Base-by-base conservation (phyloP, 225 moss, liverwort and hornwort genomes). In the Ulota crispa region DNA sequence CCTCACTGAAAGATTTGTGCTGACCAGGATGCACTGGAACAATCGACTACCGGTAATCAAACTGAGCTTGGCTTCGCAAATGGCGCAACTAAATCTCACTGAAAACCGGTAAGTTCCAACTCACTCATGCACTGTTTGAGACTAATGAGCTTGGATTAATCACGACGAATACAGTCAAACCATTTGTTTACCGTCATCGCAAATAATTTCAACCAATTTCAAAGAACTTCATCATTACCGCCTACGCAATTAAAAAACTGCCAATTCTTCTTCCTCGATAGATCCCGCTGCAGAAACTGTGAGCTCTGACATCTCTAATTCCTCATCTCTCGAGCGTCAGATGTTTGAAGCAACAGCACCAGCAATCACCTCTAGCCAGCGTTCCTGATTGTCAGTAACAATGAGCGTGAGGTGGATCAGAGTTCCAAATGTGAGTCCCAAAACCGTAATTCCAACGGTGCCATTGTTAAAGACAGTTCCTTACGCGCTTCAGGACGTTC, bases 391-490 rank as follows among this genome's bases (percentile, higher is more conserved):
- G 28, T 32, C 50, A 52, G 21, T 28, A 54, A 56, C 73, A 30
- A 64, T 37, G 54, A 73, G 37, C 27, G 41, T 55, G 74, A 74
- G 67, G 31, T 23, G 19, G 66, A 66, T 30, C n/a, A 73, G 73
- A 42, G 31, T 73, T 31, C 30, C 43, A 2, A 32, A 53, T 28
- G 53, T 53, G 72, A 80, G 27, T 62, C 39, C 72, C 3, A 72
- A 72, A 64, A 37, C 64, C 28, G 21, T 52, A 21, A 64, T 72
- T 37, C 37, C 72, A 0, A 63, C 52, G 27, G 76, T 85, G 55
- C 64, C 63, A 9, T 47, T 54, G 28, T 1, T 77, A 73, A 72
- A 52, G 67, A 81, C 72, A 28, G 39, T 53, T 65, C 81, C 81
- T 47, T 72, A 52, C 4, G 81, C 59, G 36, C 60, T 77, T 12